Evolutionary conservation across 176 grass and related monocot species (phyloP), one percentile per base, ranked within the genome.

Genomic region (Carex littledalei): DNA sequence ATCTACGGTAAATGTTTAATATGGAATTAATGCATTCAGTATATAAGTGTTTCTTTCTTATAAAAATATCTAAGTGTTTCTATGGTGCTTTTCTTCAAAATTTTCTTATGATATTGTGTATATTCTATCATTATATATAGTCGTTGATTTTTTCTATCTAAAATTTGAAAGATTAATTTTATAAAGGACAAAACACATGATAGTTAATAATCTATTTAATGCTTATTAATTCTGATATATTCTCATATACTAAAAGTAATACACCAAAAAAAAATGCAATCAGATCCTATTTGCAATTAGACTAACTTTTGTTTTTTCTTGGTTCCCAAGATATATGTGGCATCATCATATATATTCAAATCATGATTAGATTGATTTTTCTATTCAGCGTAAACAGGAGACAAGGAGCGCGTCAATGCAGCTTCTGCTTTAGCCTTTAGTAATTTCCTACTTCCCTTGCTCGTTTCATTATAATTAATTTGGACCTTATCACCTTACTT

Each of bases 351-450:
- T 21, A 49, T 50, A 49, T 49, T 37, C 12, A 76, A 24, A 82
- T 67, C 41, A 12, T 67, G 29, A 52, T 22, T 21, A 26, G 45
- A 61, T 34, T 80, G 53, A 10, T 47, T 67, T 82, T 82, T 82
- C 10, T 82, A 65, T 65, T 13, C 10, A 9, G 7, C 66, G 17
- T 82, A 35, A 45, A 64, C 62, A 50, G 61, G 37, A 83, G 61
- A 83, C 41, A 67, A 54, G 43, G 80, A 67, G 45, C 59, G 80
- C 18, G 80, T 82, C 80, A 52, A 49, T 82, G 26, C 8, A 20
- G 8, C n/a, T 63, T 81, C 7, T 77, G 18, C 26, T 37, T 14
- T 34, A 8, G 43, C 24, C 26, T 37, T 14, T 34, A 8, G 43
- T 50, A 39, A 39, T 39, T 39, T 39, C 37, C 37, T 39, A 39